phyloP scores from a whole-genome alignment of 441 rosid species.

The Macaranga tanarius region DNA sequence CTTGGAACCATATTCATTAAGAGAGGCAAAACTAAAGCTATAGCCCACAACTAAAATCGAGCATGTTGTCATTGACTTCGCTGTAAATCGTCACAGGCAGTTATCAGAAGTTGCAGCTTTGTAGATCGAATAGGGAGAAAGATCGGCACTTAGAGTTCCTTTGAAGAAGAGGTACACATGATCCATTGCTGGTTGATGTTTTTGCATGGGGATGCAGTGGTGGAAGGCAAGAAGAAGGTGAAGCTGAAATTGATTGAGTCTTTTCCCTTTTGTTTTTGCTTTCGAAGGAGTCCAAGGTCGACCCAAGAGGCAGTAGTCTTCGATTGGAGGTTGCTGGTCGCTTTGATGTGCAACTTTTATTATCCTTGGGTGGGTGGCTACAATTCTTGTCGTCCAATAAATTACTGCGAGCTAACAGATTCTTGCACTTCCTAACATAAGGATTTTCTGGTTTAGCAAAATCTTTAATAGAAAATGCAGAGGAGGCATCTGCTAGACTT shows the following conservation, averaged over 20 bases:
- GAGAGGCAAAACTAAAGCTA: constrained; percentile 1
- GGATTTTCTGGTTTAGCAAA: constrained; percentile 45
- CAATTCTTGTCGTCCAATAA: constrained; percentile 21
- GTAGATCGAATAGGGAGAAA: no score
- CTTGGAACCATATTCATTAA: no score
- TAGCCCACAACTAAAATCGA: constrained; percentile 12
- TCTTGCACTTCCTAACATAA: constrained; percentile 35
- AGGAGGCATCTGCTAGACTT: constrained; percentile 42
- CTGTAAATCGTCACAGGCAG: not conserved
- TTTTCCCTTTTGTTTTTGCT: constrained; percentile 16
- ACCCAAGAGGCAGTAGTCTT: constrained; percentile 11
- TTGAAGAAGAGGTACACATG: no score
- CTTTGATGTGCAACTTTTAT: constrained; percentile 23
- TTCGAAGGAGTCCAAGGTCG: constrained; percentile 3
- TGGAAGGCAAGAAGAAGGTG: constrained; percentile 25
- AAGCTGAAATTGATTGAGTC: constrained; percentile 4
- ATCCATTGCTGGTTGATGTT: constrained; percentile 10
- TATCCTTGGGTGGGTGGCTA: constrained; percentile 6
- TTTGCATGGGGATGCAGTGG: constrained; percentile 36
- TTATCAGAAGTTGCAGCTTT: constrained; percentile 23
- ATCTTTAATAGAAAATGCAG: constrained; percentile 34
- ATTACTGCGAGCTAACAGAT: constrained; percentile 25
- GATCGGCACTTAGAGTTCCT: no score
- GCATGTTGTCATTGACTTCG: constrained; percentile 17
- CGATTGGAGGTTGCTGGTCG: constrained; percentile 18